These are phyloP conservation scores for Morella rubra DNA, from an alignment of 306 rosid species.

Conservation along the genomic window DNA sequence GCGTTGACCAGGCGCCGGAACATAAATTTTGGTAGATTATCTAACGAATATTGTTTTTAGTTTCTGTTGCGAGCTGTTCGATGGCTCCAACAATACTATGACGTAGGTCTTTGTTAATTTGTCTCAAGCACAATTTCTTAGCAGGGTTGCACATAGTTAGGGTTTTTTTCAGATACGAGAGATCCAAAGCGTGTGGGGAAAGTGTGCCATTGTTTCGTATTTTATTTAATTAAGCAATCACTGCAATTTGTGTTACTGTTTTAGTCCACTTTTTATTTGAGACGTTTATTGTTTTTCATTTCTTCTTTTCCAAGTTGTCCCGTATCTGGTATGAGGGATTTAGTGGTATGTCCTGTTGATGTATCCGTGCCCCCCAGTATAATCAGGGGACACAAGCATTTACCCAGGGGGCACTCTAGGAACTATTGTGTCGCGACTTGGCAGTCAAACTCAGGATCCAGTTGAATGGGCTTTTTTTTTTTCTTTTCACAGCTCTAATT, in stretches of 20 bases:
- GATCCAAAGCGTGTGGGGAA: conserved; percentile 46
- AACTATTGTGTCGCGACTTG: too few species aligned
- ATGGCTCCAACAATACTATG: conserved; percentile 46
- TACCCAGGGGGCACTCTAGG: too few species aligned
- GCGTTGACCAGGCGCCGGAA: conserved; percentile 23
- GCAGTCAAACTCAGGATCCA: too few species aligned
- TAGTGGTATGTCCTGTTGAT: too few species aligned
- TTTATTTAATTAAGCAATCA: conserved; percentile 31
- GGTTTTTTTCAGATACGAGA: conserved; percentile 47
- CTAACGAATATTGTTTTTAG: conserved; percentile 27
- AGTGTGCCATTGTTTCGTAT: conserved; percentile 7
- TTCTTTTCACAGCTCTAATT: too few species aligned
- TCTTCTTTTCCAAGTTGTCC: conserved; percentile 9
- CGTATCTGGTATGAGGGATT: too few species aligned
- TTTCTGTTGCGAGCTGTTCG: conserved; percentile 46
- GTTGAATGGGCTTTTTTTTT: too few species aligned
- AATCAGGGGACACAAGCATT: too few species aligned
- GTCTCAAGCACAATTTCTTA: conserved; percentile 12
- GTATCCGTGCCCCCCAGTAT: too few species aligned
- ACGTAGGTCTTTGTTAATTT: conserved; percentile 17
- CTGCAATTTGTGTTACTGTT: not conserved
- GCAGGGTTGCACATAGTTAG: conserved; percentile 18
- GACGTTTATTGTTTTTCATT: not conserved
- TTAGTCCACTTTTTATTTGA: not conserved
- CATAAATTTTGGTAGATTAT: conserved; percentile 36